Evolutionary conservation across 1,139 yeast species (phyloP), one percentile per base, ranked within the genome.

Genomic region (Nakaseomyces nivariensis): DNA sequence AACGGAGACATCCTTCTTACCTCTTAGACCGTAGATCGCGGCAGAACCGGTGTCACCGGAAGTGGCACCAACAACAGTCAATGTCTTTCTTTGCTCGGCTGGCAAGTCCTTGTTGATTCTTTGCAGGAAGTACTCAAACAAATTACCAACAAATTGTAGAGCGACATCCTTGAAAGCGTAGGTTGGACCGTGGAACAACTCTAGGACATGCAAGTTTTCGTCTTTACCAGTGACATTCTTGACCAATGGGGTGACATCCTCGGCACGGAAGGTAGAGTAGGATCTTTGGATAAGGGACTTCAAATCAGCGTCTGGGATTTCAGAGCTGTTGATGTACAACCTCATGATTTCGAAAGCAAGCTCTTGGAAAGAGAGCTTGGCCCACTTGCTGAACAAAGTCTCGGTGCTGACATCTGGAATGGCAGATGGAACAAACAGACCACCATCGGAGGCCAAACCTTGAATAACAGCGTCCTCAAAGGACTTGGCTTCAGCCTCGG

Each of bases 1-100:
- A 33, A 92, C 98, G 40, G 95, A 85, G 31, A 92, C 96, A 67
- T 94, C 97, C 70, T 89, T 85, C 72, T 92, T 92, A 66, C 95
- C 95, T 72, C 98, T 79, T 60, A 92, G 78, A 51, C 99, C 99
- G 71, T 92, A 92, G 58, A 92, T 92, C 54, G 99, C 98, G 49
- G 99, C 99, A 46, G 96, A 86, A 49, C 99, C 99, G 45, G 99
- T 92, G 66, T 92, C 99, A 62, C 99, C 99, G 49, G 96, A 86
- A 29, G 99, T 92, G 43, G 99, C 99, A 61, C 99, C 99, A 53
- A 92, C 96, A 57, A 92, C 98, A 38, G 99, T 92, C 61, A 92
- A 76, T 54, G 80, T 78, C 60, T 88, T 94, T 63, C 94, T 77
- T 55, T 79, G 76, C 50, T 76, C 76, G 27, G 72, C 78, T 41